phyloP scores from a whole-genome alignment of 768 basidiomycete species.

The Strobilomyces confusus region DNA sequence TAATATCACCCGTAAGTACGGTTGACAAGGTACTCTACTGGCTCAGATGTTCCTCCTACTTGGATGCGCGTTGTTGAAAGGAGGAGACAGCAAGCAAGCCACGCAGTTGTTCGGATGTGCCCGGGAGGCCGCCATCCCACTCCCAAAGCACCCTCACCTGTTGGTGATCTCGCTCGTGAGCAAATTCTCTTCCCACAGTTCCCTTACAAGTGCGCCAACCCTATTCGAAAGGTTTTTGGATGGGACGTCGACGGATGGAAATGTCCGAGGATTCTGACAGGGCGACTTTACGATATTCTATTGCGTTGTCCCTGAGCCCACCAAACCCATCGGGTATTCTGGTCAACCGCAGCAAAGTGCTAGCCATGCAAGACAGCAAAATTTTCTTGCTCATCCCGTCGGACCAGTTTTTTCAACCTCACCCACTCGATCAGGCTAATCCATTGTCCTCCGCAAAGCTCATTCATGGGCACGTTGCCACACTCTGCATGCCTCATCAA shows the following conservation, averaged over 20 bases:
- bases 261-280: not conserved
- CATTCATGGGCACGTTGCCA: too few relatives aligned
- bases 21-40: not conserved
- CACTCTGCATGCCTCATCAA: too few relatives aligned
- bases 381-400: too few relatives aligned
- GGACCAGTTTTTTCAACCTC: too few relatives aligned
- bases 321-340: not conserved
- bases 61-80: not conserved
- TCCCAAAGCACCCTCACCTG: not conserved
- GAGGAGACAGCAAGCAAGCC: not conserved
- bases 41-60: not conserved
- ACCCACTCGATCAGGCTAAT: too few relatives aligned
- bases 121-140: not conserved
- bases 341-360: slow-evolving; percentile 5
- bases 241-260: slow-evolving; percentile 2
- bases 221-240: slow-evolving; percentile 1
- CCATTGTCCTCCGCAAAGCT: too few relatives aligned
- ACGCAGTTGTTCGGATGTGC: not conserved
- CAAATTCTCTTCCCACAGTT: not conserved
- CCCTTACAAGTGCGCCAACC: not conserved
- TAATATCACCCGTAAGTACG: not conserved
- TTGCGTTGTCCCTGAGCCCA: slow-evolving; percentile 5
- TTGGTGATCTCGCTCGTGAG: slow-evolving; percentile 7
- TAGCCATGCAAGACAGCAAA: not conserved
- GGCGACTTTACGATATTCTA: slow-evolving; percentile 5